Evolutionary conservation across 1,139 yeast genomes (phyloP), one percentile per base, ranked within the genome.

Genomic region (Sugiyamaella grinbergsii): DNA sequence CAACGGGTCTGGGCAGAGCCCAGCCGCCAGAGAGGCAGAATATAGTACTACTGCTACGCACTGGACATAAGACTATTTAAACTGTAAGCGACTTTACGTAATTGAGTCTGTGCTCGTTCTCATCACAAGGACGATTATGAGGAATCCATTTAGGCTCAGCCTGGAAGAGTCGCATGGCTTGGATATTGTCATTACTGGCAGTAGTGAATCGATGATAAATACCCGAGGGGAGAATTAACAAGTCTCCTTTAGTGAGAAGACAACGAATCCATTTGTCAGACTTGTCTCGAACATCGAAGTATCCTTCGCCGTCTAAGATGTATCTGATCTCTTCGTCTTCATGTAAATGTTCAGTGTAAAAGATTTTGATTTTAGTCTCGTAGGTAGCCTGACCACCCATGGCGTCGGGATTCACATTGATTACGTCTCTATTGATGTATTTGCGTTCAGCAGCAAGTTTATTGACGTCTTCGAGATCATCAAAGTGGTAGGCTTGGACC

Each of bases 101-200:
- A 47, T 71, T 67, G 50, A 62, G 53, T 53, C 82, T 71, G 57
- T 67, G 65, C 34, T 59, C 47, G 60, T 77, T 77, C 15, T 55
- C 56, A 54, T 74, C 79, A 13, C 74, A 75, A 0, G 84, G 81
- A 57, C 96, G 78, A 65, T 83, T 81, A 62, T 88, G 79, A 7
- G 98, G 96, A 51, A 86, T 81, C 98, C 98, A 93, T 66, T 89
- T 90, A 28, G 98, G 98, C 70, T 91, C 96, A 61, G 90, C 96
- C 69, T 89, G 83, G 73, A 93, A 93, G 60, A 93, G 73, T 57
- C 98, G 75, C 64, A 87, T 69, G 5, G 98, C 96, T 58, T 79
- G 78, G 59, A 91, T 84, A 59, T 78, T 78, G 65, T 83, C 81
- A 51, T 71, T 66, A 10, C 71, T 69, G 5, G 90, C 78, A 59